Evolutionary conservation across 75 land plant species (phyloP), one percentile per base, ranked within the genome.

Genomic region (Chamaecyparis obtusa): DNA sequence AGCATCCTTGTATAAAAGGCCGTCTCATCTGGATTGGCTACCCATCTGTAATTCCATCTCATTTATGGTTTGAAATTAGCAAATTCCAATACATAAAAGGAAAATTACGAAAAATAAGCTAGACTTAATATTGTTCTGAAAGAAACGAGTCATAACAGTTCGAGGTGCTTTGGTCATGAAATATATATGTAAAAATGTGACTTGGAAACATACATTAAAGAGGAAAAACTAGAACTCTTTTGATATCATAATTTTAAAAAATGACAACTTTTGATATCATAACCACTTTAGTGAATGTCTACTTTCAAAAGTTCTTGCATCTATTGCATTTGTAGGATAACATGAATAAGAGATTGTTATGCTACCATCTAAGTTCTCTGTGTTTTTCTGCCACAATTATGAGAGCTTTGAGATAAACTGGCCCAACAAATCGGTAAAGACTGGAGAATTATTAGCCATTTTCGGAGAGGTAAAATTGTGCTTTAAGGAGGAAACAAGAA

Each of bases 21-120:
- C 43, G 93, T 92, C 72, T 92, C 92, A 46, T 92, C 92, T 77
- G 92, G 93, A 51, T 92, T 92, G 17, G 92, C 90, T 33, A 92
- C 93, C 92, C 92, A 89, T 32, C 90, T 89, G 83, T 17, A 30
- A 79, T 79, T 21, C 19, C 16, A 24, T 39, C 39, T 21, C 48
- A 78, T 39, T 21, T 9, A 79, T 24, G 48, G 27, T 43, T 43
- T 3, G 44, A 43, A 41, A 24, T 79, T 19, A 79, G 49, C 46
- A 43, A 5, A 8, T 79, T 78, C 37, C 24, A 79, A 37, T 24
- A 3, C 30, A 79, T 43, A 4, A 79, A 79, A 19, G 24, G 48
- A 79, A 79, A 79, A 43, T 43, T 43, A 79, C 16, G 8, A 36
- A 36, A 37, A 76, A 14, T 19, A 19, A 5, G 21, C 1, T 60